Conservation (phyloP, 495 filamentous ascomycete genomes). For the Platismatia glauca region DNA sequence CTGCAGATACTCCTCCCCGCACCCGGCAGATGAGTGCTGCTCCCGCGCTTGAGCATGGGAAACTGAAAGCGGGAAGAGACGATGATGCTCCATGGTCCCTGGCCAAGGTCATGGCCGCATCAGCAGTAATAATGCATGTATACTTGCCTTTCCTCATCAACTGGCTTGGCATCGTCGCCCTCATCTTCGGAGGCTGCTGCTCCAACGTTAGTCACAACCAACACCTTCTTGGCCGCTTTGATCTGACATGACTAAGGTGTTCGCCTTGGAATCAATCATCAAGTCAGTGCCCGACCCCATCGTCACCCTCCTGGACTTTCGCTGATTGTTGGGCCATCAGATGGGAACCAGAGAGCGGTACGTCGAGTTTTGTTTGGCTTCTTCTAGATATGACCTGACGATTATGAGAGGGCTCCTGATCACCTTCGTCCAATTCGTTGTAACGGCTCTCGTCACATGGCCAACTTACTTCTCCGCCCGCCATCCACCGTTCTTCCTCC, state of each 20-base stretch:
- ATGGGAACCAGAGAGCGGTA: conserved; percentile 55
- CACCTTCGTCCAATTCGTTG: conserved; percentile 87
- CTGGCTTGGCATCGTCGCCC: conserved; percentile 60
- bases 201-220: conserved; percentile 62
- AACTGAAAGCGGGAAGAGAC: neutral
- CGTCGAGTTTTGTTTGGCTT: conserved; percentile 15
- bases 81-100: neutral
- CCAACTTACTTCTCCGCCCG: conserved; percentile 69
- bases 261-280: conserved; percentile 89
- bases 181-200: conserved; percentile 97
- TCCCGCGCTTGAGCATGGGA: neutral
- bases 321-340: conserved; percentile 25
- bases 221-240: conserved; percentile 20
- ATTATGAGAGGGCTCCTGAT: conserved; percentile 64
- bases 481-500: conserved; percentile 56
- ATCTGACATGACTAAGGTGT: conserved; percentile 49
- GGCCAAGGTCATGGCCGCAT: conserved; percentile 24
- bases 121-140: conserved; percentile 35
- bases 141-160: conserved; percentile 60
- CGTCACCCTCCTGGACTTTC: conserved; percentile 3
- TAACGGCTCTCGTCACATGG: conserved; percentile 58
- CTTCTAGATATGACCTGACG: neutral
- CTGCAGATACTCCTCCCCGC: neutral
- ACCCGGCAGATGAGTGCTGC: neutral
- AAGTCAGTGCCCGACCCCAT: conserved; percentile 50